Evolutionary conservation across 306 rosid genomes (phyloP), one percentile per base, ranked within the genome.

Genomic region (Cajanus cajan): DNA sequence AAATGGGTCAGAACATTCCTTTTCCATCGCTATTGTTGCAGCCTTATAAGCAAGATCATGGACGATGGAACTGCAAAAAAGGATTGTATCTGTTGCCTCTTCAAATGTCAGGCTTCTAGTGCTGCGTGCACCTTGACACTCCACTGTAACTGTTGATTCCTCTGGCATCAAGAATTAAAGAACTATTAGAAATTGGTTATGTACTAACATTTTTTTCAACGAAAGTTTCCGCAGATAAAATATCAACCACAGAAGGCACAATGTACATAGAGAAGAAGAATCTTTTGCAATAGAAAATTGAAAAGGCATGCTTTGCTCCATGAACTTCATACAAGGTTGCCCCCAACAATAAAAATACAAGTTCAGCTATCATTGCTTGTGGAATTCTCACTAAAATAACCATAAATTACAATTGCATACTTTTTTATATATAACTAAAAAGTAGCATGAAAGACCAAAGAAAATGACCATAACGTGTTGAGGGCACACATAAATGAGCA

Each of bases 81-180:
- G 96, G 40, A 95, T 95, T 11, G 98, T 85, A 77, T 95, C 96
- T 6, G 99, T 95, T 66, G 97, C 99, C 90, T 95, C 99, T 84
- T 90, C 99, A 16, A 95, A 94, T 36, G 99, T 93, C 74, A 93
- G 87, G 92, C 93, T 95, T 84, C 90, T 88, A 16, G 85, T 61
- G 86, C 76, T 90, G 36, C 89, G 88, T 84, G 86, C 88, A 66
- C 87, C 88, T 66, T 45, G 90, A 74, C 86, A 85, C 80, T 92
- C 97, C 19, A 93, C 96, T 76, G 89, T 85, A 79, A 95, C 90
- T 3, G 88, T 86, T 6, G 99, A 91, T 85, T 82, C 97, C 85
- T 90, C 94, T 82, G 94, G 76, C 83, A 79, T 73, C 80, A 81
- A 82, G 63, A 40, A 67, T 44, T 19, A 41, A 70, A 61, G 50